These are phyloP conservation scores for Penicillium rolfsii DNA, from an alignment of 2,329 filamentous ascomycete genomes.

Conservation along the genomic window DNA sequence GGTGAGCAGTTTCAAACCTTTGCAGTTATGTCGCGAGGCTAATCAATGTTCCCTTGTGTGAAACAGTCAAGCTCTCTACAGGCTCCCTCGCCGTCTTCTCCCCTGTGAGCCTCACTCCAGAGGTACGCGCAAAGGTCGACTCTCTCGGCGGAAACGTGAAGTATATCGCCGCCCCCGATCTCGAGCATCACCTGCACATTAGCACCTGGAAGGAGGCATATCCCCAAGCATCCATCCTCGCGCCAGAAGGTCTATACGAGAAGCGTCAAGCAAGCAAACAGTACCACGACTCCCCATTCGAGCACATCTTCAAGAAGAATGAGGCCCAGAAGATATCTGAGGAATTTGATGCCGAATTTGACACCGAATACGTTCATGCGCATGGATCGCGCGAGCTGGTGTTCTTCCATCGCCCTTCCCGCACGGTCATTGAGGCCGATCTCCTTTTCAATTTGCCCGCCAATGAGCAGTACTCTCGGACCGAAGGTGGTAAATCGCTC, in stretches of 20 bases:
- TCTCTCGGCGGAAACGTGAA: conserved; percentile 69
- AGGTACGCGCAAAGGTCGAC: conserved; percentile 66
- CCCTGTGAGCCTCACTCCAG: conserved; percentile 79
- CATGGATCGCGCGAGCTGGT: conserved; percentile 87
- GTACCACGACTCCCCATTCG: conserved; percentile 65
- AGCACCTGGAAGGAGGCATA: conserved; percentile 80
- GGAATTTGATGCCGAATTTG: conserved; percentile 87
- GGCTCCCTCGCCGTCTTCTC: conserved; percentile 88
- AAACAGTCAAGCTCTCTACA: conserved; percentile 72
- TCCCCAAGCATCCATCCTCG: conserved; percentile 78
- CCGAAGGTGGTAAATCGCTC: conserved; percentile 57
- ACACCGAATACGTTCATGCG: conserved; percentile 78
- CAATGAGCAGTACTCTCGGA: conserved; percentile 75
- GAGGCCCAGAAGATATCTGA: conserved; percentile 62
- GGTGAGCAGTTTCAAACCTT: conserved; percentile 55
- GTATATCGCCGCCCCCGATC: conserved; percentile 86
- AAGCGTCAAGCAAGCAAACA: conserved; percentile 68
- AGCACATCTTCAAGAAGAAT: conserved; percentile 66
- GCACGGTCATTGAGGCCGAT: conserved; percentile 84
- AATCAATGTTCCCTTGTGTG: conserved; percentile 20
- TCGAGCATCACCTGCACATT: conserved; percentile 94
- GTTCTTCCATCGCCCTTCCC: conserved; percentile 78
- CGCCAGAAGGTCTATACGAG: conserved; percentile 78
- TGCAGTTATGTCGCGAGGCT: conserved; percentile 17
- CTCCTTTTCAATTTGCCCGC: conserved; percentile 89